Conservation (phyloP, 2,329 filamentous ascomycete species). For the Sarocladium strictum region DNA sequence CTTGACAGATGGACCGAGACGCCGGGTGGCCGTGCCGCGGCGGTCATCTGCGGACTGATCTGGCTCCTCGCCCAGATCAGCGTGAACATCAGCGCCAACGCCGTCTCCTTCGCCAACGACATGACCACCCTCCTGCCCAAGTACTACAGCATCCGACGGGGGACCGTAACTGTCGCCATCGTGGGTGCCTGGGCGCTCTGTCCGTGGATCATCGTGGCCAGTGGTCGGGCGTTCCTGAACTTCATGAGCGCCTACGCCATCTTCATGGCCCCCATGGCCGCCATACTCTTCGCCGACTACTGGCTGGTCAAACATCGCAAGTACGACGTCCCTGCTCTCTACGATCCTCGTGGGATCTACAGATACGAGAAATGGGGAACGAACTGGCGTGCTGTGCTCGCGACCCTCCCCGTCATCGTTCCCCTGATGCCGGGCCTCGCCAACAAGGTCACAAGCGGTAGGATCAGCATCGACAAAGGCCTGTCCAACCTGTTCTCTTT, state of each 20-base stretch:
- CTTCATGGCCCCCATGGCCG: constrained; percentile 59
- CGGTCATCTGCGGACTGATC: constrained; percentile 41
- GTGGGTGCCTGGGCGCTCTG: constrained; percentile 22
- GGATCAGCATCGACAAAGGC: too few species aligned
- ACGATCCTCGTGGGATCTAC: constrained; percentile 38
- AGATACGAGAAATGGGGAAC: constrained; percentile 33
- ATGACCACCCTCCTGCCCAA: constrained; percentile 44
- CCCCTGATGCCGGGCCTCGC: too few species aligned
- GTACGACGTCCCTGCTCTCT: constrained; percentile 35
- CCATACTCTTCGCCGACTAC: constrained; percentile 55
- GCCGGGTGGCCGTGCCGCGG: constrained; percentile 35
- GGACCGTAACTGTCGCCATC: constrained; percentile 40
- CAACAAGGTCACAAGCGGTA: too few species aligned
- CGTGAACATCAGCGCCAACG: constrained; percentile 52
- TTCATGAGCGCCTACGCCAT: constrained; percentile 28
- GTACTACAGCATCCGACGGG: constrained; percentile 51
- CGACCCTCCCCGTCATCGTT: too few species aligned
- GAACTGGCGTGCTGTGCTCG: constrained; percentile 61
- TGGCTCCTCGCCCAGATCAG: constrained; percentile 52
- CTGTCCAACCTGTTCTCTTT: too few species aligned
- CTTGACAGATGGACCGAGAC: constrained; percentile 37
- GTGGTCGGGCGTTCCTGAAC: constrained; percentile 10
- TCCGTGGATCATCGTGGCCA: constrained; percentile 18
- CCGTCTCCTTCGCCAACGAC: constrained; percentile 49
- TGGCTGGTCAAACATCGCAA: constrained; percentile 52